phyloP scores from a whole-genome alignment of 2,329 filamentous ascomycete species.

The Colletotrichum limetticola region DNA sequence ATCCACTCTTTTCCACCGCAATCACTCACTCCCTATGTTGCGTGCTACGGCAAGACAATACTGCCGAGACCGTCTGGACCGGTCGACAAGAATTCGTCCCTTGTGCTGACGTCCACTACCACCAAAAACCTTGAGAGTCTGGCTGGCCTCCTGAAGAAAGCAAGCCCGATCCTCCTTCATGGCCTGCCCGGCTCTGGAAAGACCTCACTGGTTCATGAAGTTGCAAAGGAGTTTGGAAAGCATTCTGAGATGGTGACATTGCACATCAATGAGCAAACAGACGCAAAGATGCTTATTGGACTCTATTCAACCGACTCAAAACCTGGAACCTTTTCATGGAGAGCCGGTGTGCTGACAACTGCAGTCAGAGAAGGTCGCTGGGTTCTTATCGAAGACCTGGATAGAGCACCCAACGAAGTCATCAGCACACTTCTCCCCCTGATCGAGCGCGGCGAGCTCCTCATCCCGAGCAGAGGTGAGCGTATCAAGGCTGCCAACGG shows the following conservation, averaged over 20 bases:
- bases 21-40: slow-evolving; percentile 68
- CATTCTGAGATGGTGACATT: slow-evolving; percentile 88
- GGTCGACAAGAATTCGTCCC: slow-evolving; percentile 52
- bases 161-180: slow-evolving; percentile 81
- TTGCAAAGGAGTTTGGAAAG: slow-evolving; percentile 83
- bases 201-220: slow-evolving; percentile 84
- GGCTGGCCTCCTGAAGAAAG: slow-evolving; percentile 72
- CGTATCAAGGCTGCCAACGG: slow-evolving; percentile 83
- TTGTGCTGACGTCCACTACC: slow-evolving; percentile 80
- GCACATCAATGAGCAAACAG: slow-evolving; percentile 97
- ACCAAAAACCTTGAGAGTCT: slow-evolving; percentile 76
- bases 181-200: slow-evolving; percentile 91
- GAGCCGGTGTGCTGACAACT: slow-evolving; percentile 90
- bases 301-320: slow-evolving; percentile 91
- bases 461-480: slow-evolving; percentile 91
- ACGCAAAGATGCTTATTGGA: slow-evolving; percentile 95
- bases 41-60: slow-evolving; percentile 73
- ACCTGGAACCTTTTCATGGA: slow-evolving; percentile 92
- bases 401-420: slow-evolving; percentile 93
- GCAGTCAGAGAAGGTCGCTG: slow-evolving; percentile 94
- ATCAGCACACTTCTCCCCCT: slow-evolving; percentile 92
- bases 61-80: slow-evolving; percentile 70
- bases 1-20: slow-evolving; percentile 45
- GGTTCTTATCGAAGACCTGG: slow-evolving; percentile 97
- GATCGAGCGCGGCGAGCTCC: slow-evolving; percentile 89